Evolutionary conservation across 2,329 filamentous ascomycete species (phyloP).

Genomic region (Nothomitra cinnamomea): DNA sequence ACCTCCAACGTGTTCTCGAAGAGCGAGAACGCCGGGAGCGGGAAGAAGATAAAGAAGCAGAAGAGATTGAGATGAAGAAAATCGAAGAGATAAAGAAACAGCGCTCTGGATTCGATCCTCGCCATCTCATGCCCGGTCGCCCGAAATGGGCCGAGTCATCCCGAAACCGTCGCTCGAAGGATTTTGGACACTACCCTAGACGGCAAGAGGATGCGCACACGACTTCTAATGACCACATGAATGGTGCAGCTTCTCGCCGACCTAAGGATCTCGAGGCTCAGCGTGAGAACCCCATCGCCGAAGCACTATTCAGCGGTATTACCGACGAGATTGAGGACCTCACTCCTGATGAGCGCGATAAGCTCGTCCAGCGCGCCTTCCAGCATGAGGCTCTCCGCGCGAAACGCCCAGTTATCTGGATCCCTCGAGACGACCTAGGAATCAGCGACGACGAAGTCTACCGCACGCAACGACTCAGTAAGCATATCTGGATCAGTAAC

Average conservation of each 20-base stretch:
- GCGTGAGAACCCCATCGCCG: constrained; percentile 44
- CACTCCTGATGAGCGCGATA: constrained; percentile 74
- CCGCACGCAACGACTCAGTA: constrained; percentile 58
- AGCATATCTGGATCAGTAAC: constrained; percentile 82
- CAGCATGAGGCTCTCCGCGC: constrained; percentile 77
- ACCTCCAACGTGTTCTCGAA: constrained; percentile 29
- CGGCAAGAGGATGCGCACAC: constrained; percentile 13
- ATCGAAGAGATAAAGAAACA: constrained; percentile 2
- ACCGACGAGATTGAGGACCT: constrained; percentile 91
- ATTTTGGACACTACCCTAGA: constrained; percentile 19
- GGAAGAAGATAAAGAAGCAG: constrained; percentile 22
- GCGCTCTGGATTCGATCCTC: constrained; percentile 11
- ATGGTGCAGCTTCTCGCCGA: constrained; percentile 17
- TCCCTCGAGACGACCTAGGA: constrained; percentile 77
- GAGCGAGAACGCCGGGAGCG: constrained; percentile 25
- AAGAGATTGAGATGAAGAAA: constrained; percentile 31
- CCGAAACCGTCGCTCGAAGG: constrained; percentile 23
- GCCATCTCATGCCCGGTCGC: constrained; percentile 13
- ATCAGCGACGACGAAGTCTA: constrained; percentile 82
- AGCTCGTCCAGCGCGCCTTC: constrained; percentile 73
- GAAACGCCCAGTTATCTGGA: constrained; percentile 77
- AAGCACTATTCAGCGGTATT: constrained; percentile 71
- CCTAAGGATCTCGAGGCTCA: constrained; percentile 54
- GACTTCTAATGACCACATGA: constrained; percentile 18
- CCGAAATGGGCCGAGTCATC: constrained; percentile 27